phyloP scores from a whole-genome alignment of 2,329 filamentous ascomycete genomes.

The Cercospora citrullina region DNA sequence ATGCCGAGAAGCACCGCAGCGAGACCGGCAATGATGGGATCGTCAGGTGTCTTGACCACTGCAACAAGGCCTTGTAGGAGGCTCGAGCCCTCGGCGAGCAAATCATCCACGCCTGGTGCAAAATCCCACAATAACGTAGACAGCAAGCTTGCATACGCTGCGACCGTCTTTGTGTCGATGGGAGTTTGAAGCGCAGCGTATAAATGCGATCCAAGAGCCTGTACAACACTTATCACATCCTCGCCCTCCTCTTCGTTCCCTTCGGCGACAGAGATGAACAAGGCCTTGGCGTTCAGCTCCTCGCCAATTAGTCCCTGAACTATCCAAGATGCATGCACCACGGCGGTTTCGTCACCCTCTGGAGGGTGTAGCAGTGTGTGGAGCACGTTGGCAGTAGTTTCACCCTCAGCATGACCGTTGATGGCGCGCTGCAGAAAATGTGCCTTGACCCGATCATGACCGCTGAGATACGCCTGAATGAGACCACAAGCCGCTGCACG shows the following conservation, averaged over 20 bases:
- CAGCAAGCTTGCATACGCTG: slow-evolving; percentile 87
- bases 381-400: slow-evolving; percentile 78
- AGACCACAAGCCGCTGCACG: slow-evolving; percentile 85
- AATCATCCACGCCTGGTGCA: slow-evolving; percentile 85
- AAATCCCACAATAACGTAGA: slow-evolving; percentile 91
- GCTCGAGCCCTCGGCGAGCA: slow-evolving; percentile 87
- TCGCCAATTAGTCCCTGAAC: slow-evolving; percentile 84
- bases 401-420: slow-evolving; percentile 79
- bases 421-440: slow-evolving; percentile 90
- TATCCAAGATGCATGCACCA: slow-evolving; percentile 86
- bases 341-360: slow-evolving; percentile 77
- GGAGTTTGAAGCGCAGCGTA: slow-evolving; percentile 67
- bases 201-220: slow-evolving; percentile 83
- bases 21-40: slow-evolving; percentile 57
- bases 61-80: slow-evolving; percentile 58
- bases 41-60: slow-evolving; percentile 61
- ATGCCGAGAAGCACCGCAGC: slow-evolving; percentile 83
- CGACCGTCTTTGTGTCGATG: slow-evolving; percentile 74
- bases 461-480: slow-evolving; percentile 86
- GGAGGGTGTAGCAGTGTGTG: slow-evolving; percentile 72
- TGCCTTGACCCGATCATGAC: slow-evolving; percentile 74
- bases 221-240: slow-evolving; percentile 92
- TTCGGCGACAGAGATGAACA: slow-evolving; percentile 80
- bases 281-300: slow-evolving; percentile 72
- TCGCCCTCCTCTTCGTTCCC: slow-evolving; percentile 87